These are phyloP conservation scores for Vanderwaltozyma yarrowii DNA, from an alignment of 805 yeast species.

Conservation along the genomic window DNA sequence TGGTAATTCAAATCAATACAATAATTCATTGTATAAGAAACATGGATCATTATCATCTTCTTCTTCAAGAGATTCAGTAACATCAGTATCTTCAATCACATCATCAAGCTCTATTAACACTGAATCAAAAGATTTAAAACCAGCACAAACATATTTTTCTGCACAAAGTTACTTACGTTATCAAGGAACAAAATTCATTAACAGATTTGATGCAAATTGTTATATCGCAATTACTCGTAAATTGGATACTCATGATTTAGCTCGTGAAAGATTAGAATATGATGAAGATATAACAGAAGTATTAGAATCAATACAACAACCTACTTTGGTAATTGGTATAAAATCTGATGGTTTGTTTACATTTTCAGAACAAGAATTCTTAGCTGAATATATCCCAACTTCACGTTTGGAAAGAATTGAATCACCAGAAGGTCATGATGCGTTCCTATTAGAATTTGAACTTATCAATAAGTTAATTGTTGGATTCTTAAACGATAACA, in stretches of 20 bases:
- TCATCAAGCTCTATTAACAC: slow-evolving; percentile 15
- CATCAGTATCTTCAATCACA: slow-evolving; percentile 22
- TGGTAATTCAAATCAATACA: slow-evolving; percentile 39
- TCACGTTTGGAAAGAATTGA: slow-evolving; percentile 59
- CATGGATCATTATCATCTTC: slow-evolving; percentile 9
- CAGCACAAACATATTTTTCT: slow-evolving; percentile 59
- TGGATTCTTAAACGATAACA: slow-evolving; percentile 48
- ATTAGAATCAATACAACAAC: slow-evolving; percentile 52
- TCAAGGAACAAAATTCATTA: slow-evolving; percentile 85
- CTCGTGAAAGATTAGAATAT: slow-evolving; percentile 56
- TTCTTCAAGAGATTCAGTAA: slow-evolving; percentile 16
- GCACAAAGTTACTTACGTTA: slow-evolving; percentile 93
- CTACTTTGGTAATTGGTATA: slow-evolving; percentile 80
- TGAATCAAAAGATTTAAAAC: slow-evolving; percentile 19
- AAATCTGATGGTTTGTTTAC: slow-evolving; percentile 90
- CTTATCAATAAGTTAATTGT: slow-evolving; percentile 63
- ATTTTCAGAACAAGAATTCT: slow-evolving; percentile 76
- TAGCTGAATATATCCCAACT: slow-evolving; percentile 66
- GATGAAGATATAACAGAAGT: slow-evolving; percentile 34
- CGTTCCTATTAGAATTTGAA: slow-evolving; percentile 82
- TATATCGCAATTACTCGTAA: slow-evolving; percentile 90
- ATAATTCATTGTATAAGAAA: slow-evolving; percentile 1
- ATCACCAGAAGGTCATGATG: slow-evolving; percentile 97
- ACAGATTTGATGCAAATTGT: slow-evolving; percentile 92
- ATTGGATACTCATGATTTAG: slow-evolving; percentile 88